Evolutionary conservation across 306 rosid genomes (phyloP).

Genomic region (Cucurbita argyrosperma): DNA sequence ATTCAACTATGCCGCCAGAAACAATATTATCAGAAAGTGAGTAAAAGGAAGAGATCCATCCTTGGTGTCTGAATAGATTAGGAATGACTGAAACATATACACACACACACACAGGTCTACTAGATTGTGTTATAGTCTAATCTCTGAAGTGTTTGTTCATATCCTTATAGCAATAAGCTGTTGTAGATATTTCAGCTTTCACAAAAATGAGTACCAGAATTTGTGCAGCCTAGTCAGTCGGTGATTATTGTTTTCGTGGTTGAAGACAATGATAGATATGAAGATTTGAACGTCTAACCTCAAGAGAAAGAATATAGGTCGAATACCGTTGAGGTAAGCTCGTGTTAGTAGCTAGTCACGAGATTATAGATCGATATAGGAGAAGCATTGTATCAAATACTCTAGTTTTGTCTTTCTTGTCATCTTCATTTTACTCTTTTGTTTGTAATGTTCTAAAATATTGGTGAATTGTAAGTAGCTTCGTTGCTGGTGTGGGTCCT

Average conservation of each 20-base stretch:
- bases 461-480: too few relatives aligned
- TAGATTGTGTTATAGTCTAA: background rate
- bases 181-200: background rate
- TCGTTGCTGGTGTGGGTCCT: too few relatives aligned
- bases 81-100: background rate
- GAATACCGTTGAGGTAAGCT: too few relatives aligned
- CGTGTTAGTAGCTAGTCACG: background rate
- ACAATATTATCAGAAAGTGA: constrained; percentile 2
- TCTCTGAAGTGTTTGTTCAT: background rate
- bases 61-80: background rate
- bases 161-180: background rate
- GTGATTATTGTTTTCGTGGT: background rate
- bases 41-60: background rate
- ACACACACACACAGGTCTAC: background rate
- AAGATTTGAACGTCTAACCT: too few relatives aligned
- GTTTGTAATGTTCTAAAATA: background rate
- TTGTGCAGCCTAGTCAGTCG: background rate
- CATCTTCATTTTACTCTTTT: background rate
- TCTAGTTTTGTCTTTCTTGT: background rate
- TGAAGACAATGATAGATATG: background rate
- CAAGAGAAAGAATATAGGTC: background rate
- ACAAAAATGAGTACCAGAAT: background rate
- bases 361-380: background rate
- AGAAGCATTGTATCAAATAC: background rate
- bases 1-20: constrained; percentile 29